Evolutionary conservation across 805 yeast genomes (phyloP), one percentile per base, ranked within the genome.

Genomic region (Cyberlindnera nakhonratchasimensis): DNA sequence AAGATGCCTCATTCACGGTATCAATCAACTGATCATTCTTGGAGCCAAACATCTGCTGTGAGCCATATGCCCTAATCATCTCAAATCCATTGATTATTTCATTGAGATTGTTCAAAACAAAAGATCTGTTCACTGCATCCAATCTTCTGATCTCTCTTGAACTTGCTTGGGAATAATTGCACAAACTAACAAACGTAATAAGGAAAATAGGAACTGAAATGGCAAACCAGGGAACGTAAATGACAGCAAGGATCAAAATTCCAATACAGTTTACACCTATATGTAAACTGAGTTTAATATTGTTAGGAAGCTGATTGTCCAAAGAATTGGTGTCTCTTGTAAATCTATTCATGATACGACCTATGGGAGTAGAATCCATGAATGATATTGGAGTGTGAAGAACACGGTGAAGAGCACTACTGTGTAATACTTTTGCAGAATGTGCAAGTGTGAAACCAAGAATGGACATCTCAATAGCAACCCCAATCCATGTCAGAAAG

Each of bases 281-380:
- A 48, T 68, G 75, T 31, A 79, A 51, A 35, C 81, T 66, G 59
- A 79, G 62, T 42, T 89, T 69, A 34, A 82, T 49, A 51, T 79
- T 81, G 55, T 82, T 85, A 25, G 75, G 71, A 45, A 87, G 63
- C 59, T 83, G 89, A 57, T 82, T 85, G 57, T 87, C 95, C 58
- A 86, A 65, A 10, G 79, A 77, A 54, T 86, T 91, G 0, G 89
- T 81, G 61, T 86, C 96, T 52, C 82, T 85, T 6, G 96, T 64
- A 39, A 79, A 70, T 31, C 78, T 29, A 28, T 40, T 40, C 36
- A 40, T 29, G 26, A 40, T 25, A 23, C 43, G 39, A 13, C 43
- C 43, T 24, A 40, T 34, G 2, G 96, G 96, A 0, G 91, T 82
- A 8, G 86, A 76, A 58, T 87, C 95, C 67, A 86, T 75, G 57